Percentiles rank a stretch among this genome's conserved stretches.
Evolutionary conservation across 1,284 basidiomycete genomes (phyloP).

Genomic region (Ganoderma lingzhi): DNA sequence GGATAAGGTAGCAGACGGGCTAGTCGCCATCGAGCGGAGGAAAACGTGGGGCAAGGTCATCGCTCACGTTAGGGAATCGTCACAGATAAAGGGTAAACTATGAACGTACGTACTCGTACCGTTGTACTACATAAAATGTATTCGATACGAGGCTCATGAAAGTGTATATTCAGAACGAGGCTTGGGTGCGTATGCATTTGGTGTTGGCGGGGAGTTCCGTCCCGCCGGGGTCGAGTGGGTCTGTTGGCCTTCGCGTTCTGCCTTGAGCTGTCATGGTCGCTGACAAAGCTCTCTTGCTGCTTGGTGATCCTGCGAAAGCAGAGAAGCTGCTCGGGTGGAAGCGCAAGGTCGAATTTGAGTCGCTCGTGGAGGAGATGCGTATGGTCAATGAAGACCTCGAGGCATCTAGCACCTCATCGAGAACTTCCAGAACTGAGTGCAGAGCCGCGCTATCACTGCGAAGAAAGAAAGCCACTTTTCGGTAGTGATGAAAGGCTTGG

Average conservation of each 20-base stretch:
- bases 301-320: not conserved
- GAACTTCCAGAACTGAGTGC: too few species aligned
- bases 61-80: slow-evolving; percentile 64
- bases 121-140: not conserved
- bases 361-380: too few species aligned
- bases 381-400: too few species aligned
- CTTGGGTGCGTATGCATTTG: not conserved
- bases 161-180: not conserved
- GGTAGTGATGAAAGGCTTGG: not conserved
- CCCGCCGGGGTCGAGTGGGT: too few species aligned
- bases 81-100: slow-evolving; percentile 41
- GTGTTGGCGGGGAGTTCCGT: too few species aligned
- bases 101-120: slow-evolving; percentile 26
- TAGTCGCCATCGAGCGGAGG: slow-evolving; percentile 77
- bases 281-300: too few species aligned
- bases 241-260: too few species aligned
- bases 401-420: too few species aligned
- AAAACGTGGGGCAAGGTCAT: slow-evolving; percentile 96
- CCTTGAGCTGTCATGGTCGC: too few species aligned
- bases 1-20: slow-evolving; percentile 66
- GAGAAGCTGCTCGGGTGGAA: too few species aligned
- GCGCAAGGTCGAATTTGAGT: too few species aligned
- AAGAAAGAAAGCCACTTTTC: not conserved
- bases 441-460: too few species aligned
- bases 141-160: not conserved